Evolutionary conservation across 495 filamentous ascomycete species (phyloP).

Genomic region (Choiromyces venosus): DNA sequence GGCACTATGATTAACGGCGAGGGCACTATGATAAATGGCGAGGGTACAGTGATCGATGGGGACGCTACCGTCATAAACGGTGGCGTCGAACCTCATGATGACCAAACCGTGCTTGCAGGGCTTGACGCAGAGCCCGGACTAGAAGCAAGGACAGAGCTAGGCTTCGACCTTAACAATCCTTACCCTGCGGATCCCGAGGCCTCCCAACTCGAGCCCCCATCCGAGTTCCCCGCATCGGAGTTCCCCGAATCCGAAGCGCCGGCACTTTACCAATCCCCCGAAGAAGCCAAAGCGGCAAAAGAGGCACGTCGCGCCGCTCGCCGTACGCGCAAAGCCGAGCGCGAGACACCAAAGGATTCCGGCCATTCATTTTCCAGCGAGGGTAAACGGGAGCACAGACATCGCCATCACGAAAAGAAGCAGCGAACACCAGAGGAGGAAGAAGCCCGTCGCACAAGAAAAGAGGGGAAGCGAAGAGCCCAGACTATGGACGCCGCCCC

Average conservation of each 20-base stretch:
- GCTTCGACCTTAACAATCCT: not conserved
- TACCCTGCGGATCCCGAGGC: not conserved
- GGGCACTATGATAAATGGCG: not conserved
- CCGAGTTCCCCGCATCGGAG: not conserved
- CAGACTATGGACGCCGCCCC: constrained; percentile 8
- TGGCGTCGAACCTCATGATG: not conserved
- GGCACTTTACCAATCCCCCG: not conserved
- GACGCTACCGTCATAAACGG: not conserved
- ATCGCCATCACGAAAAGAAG: constrained; percentile 16
- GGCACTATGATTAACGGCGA: not conserved
- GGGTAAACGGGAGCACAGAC: constrained; percentile 29
- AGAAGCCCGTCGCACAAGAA: constrained; percentile 25
- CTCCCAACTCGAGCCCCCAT: not conserved
- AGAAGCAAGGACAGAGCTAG: not conserved
- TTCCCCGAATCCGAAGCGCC: not conserved
- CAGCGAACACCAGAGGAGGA: constrained; percentile 33
- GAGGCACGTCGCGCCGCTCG: constrained; percentile 28
- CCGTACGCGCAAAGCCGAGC: constrained; percentile 22
- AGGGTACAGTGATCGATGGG: not conserved
- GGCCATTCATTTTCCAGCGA: constrained; percentile 31
- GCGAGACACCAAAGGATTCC: constrained; percentile 31
- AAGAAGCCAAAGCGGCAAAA: constrained; percentile 27
- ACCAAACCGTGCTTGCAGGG: not conserved
- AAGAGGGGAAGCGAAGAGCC: constrained; percentile 35
- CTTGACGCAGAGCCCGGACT: not conserved